Percentiles rank a stretch among this genome's conserved stretches.
These are phyloP conservation scores for Hysterangium stoloniferum DNA, from an alignment of 768 basidiomycete species.

Conservation along the genomic window DNA sequence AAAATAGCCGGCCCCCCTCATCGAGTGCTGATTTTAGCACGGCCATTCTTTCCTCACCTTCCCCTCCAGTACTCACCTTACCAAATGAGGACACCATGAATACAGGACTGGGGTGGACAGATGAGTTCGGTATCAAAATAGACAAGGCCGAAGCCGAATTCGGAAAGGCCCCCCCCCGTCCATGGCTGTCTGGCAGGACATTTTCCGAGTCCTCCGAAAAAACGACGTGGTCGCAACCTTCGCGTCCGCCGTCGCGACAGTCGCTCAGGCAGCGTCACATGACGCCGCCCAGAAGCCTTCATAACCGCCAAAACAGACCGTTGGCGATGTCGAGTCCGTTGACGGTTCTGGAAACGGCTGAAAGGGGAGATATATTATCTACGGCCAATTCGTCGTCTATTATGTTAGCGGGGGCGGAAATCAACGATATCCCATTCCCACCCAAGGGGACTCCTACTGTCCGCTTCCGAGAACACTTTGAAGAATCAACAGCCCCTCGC, in stretches of 20 bases:
- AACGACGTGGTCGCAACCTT: background rate
- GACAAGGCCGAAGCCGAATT: too few species aligned
- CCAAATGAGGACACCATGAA: background rate
- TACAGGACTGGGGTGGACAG: background rate
- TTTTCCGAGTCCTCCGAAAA: background rate
- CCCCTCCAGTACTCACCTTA: background rate
- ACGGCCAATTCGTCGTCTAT: background rate
- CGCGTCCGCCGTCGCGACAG: background rate
- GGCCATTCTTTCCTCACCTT: background rate
- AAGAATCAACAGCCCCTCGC: conserved; percentile 11
- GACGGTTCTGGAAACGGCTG: background rate
- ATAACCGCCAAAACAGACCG: background rate
- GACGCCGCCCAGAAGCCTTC: background rate
- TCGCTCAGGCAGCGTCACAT: background rate
- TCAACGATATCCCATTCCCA: background rate
- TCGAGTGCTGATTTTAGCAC: background rate
- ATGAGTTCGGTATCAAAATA: background rate
- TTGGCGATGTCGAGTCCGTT: background rate
- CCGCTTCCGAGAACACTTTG: background rate
- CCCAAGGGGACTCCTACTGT: background rate
- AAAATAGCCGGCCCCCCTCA: background rate
- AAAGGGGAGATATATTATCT: background rate
- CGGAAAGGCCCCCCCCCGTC: background rate
- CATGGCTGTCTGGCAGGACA: background rate
- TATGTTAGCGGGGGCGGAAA: too few species aligned